These are phyloP conservation scores for Suhomyces choctaworum DNA, from an alignment of 1,139 yeast species.

Conservation along the genomic window DNA sequence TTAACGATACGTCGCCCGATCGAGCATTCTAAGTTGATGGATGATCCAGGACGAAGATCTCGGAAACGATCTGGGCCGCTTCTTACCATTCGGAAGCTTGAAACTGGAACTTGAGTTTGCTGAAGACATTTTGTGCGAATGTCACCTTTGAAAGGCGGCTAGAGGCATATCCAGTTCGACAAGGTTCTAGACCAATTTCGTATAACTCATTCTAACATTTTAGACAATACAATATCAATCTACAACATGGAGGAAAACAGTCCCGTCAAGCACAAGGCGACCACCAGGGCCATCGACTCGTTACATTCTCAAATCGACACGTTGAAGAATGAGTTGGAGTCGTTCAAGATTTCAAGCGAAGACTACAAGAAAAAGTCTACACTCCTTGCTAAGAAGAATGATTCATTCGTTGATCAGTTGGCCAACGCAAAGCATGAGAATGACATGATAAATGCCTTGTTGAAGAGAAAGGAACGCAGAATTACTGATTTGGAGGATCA, in stretches of 20 bases:
- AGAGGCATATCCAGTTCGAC: no score
- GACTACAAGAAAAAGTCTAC: constrained; percentile 51
- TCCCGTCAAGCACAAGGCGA: constrained; percentile 13
- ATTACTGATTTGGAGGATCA: constrained; percentile 62
- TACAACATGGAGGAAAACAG: constrained; percentile 13
- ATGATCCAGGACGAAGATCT: no score
- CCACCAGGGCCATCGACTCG: constrained; percentile 56
- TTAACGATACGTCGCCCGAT: no score
- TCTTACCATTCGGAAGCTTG: no score
- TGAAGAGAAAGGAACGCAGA: constrained; percentile 65
- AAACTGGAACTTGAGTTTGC: no score
- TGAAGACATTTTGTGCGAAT: no score
- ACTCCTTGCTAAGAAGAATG: constrained; percentile 51
- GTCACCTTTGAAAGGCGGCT: no score
- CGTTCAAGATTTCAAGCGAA: constrained; percentile 38
- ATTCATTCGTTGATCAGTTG: constrained; percentile 62
- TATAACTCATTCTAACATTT: no score
- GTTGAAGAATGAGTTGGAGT: constrained; percentile 54
- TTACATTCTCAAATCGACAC: constrained; percentile 54
- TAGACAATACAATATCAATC: constrained; percentile 1
- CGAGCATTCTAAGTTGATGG: no score
- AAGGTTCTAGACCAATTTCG: no score
- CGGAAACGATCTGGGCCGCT: no score
- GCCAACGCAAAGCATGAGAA: constrained; percentile 72
- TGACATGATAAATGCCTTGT: constrained; percentile 62